Evolutionary conservation across 2,329 filamentous ascomycete genomes (phyloP).

Genomic region (Colletotrichum chrysophilum): DNA sequence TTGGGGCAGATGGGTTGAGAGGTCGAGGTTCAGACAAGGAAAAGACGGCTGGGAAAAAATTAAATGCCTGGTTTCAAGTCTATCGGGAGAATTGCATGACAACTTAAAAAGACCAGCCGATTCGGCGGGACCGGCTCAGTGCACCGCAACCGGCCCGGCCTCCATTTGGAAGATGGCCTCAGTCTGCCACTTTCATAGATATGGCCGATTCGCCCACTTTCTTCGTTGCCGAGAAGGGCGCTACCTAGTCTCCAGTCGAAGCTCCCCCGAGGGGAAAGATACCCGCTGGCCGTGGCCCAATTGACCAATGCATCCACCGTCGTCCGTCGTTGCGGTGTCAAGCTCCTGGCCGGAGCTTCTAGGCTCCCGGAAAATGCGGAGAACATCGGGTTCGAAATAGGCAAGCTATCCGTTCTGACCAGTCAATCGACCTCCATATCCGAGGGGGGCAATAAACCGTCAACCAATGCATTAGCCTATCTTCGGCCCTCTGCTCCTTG

Average conservation of each 20-base stretch:
- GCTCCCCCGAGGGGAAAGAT: neutral
- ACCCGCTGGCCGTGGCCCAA: neutral
- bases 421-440: neutral
- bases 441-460: constrained; percentile 4
- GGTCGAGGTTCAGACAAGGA: neutral
- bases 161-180: neutral
- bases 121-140: constrained; percentile 3
- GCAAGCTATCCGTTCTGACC: neutral
- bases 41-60: neutral
- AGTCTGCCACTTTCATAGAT: neutral
- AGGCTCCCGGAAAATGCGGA: neutral
- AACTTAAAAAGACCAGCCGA: neutral
- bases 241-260: neutral
- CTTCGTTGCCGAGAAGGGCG: neutral
- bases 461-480: constrained; percentile 8
- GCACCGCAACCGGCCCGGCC: constrained; percentile 15
- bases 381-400: neutral
- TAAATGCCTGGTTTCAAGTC: neutral
- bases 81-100: neutral
- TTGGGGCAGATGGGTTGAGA: neutral
- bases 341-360: neutral
- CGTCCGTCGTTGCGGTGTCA: neutral
- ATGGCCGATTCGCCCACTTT: neutral
- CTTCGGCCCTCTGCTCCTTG: neutral
- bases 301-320: neutral